Base-by-base conservation (phyloP, 148 eudicot genomes). In the Mesembryanthemum crystallinum region DNA sequence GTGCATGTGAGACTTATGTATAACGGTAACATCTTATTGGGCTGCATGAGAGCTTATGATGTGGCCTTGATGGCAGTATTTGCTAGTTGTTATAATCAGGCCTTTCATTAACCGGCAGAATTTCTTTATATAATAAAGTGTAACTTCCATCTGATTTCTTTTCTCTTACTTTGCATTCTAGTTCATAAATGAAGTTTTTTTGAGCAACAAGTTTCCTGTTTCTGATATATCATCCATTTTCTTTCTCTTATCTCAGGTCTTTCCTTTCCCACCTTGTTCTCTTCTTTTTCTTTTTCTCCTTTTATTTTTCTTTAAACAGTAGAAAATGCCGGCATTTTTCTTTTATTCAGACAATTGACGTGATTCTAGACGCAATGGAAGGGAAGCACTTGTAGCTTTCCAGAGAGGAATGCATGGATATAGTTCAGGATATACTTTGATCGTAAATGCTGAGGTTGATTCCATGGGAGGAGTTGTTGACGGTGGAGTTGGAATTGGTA, bases 391-490 rank as follows among this genome's bases (percentile, higher is more conserved):
- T 82, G 75, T 88, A 81, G 84, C 78, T 77, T 75, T 77, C 77
- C 71, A 64, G 72, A 75, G 72, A 79, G 94, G 89, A 85, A 88
- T 89, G 96, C 93, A 89, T 92, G 91, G 92, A 86, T 92, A 82
- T 82, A 81, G 87, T 85, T 78, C 86, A 74, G 85, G 86, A 64
- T 87, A 80, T 86, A 64, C 85, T 86, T 78, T 81, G 81, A 73
- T 91, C 77, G 91, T 92, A 88, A 88, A 92, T 92, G 97, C 94
- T 77, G 91, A 87, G 87, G 87, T 91, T 85, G 95, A 89, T 87
- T 92, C 91, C 90, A 96, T 96, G 99, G 98, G 98, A 71, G 94
- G 94, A 80, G 86, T 91, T 88, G 89, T 92, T 84, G 96, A 95
- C 55, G 82, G 86, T 68, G 96, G 93, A 83, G 89, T 88, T 82